These are phyloP conservation scores for Erodium trifolium DNA, from an alignment of 441 rosid species.

Conservation along the genomic window DNA sequence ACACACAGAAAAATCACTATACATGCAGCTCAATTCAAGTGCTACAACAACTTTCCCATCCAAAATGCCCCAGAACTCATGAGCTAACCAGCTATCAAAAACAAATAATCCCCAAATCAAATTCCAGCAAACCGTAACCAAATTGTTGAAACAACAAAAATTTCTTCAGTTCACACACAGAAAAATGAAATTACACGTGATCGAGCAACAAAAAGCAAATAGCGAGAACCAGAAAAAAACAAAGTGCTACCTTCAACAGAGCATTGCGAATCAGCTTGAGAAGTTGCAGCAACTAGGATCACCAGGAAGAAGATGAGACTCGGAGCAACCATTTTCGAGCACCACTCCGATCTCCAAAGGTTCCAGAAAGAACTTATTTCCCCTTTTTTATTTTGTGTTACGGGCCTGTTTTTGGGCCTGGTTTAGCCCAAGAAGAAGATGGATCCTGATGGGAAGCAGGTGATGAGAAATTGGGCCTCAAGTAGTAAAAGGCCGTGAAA, in stretches of 20 bases:
- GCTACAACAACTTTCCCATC: background rate
- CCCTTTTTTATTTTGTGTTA: no score
- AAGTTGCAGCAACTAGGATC: background rate
- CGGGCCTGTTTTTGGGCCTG: background rate
- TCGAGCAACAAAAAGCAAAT: background rate
- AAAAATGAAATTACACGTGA: background rate
- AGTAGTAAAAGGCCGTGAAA: no score
- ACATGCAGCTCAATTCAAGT: background rate
- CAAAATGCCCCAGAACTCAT: background rate
- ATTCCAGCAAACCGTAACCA: background rate
- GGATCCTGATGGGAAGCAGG: no score
- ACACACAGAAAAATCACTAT: background rate
- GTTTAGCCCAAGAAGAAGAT: no score
- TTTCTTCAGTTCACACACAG: background rate
- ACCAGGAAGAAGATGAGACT: background rate
- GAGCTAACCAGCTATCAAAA: background rate
- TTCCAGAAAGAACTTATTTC: background rate
- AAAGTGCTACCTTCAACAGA: background rate
- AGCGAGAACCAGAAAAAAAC: background rate
- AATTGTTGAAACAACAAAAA: background rate
- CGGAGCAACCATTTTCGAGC: background rate
- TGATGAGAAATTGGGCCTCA: no score
- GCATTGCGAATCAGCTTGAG: slow-evolving; percentile 1
- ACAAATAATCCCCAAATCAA: background rate
- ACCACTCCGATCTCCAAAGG: background rate